A percentile compares a stretch with the other conserved stretches of the same genome.
These are phyloP conservation scores for Xylaria acuta DNA, from an alignment of 495 filamentous ascomycete species.

Conservation along the genomic window DNA sequence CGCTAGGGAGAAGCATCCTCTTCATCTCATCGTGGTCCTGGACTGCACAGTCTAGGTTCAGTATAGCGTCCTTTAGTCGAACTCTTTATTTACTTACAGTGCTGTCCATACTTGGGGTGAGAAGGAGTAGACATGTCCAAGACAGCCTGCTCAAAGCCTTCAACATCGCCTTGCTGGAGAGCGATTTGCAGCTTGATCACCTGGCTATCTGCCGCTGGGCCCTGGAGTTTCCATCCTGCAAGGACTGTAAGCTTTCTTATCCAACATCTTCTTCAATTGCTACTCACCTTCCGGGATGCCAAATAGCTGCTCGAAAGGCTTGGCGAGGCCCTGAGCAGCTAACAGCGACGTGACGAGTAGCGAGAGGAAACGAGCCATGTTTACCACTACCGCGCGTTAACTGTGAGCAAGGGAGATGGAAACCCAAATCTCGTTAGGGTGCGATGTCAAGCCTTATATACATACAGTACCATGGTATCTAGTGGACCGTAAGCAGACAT, in stretches of 20 bases:
- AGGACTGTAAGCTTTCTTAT: constrained; percentile 14
- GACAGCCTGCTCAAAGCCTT: constrained; percentile 62
- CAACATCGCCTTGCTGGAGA: constrained; percentile 54
- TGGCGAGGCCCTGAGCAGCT: constrained; percentile 30
- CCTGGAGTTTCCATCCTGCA: constrained; percentile 32
- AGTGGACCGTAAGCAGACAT: constrained; percentile 6
- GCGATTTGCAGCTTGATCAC: constrained; percentile 53
- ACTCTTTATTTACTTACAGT: constrained; percentile 39
- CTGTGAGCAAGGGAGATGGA: constrained; percentile 1
- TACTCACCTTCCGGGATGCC: constrained; percentile 23
- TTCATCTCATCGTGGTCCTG: constrained; percentile 56
- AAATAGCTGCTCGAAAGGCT: constrained; percentile 27
- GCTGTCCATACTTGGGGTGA: constrained; percentile 63
- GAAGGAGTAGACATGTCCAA: constrained; percentile 65
- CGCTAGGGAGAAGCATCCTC: constrained; percentile 51
- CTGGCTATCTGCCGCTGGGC: constrained; percentile 27
- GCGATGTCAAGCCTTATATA: constrained; percentile 15
- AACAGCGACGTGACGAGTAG: constrained; percentile 23
- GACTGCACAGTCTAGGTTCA: constrained; percentile 37
- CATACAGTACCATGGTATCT: constrained; percentile 7
- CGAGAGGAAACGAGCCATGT: constrained; percentile 29
- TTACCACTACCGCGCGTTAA: constrained; percentile 14
- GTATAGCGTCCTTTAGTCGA: neutral
- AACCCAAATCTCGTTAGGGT: neutral
- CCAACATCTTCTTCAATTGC: neutral